These are phyloP conservation scores for Exserohilum turcica DNA, from an alignment of 2,329 filamentous ascomycete species.

Conservation along the genomic window DNA sequence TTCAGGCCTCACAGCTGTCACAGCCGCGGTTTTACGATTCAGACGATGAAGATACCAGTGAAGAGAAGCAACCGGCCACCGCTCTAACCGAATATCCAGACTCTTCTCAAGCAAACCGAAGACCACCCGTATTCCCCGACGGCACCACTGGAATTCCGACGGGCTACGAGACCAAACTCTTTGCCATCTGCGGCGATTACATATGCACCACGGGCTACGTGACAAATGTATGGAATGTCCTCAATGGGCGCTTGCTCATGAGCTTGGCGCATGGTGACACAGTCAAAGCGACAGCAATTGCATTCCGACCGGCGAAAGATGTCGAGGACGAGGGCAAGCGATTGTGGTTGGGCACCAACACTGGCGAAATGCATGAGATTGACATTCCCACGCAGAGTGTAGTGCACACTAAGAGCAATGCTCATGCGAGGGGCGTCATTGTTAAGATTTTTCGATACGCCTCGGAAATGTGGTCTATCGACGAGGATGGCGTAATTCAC, in stretches of 20 bases:
- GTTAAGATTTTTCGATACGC: conserved; percentile 84
- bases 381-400: conserved; percentile 78
- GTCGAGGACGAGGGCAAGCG: conserved; percentile 79
- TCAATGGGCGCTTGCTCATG: conserved; percentile 80
- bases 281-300: conserved; percentile 77
- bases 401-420: conserved; percentile 68
- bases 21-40: conserved; percentile 52
- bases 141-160: conserved; percentile 78
- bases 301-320: conserved; percentile 81
- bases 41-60: conserved; percentile 53
- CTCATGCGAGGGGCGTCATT: conserved; percentile 79
- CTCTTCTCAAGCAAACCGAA: conserved; percentile 79
- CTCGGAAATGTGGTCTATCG: conserved; percentile 91
- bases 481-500: conserved; percentile 83
- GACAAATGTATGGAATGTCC: conserved; percentile 85
- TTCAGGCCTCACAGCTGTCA: conserved; percentile 23
- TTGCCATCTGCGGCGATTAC: conserved; percentile 86
- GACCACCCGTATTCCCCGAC: conserved; percentile 75
- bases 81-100: conserved; percentile 75
- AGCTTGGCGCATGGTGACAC: conserved; percentile 84
- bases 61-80: conserved; percentile 58
- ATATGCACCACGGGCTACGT: conserved; percentile 86
- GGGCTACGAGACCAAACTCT: conserved; percentile 83
- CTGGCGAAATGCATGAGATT: conserved; percentile 86
- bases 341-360: conserved; percentile 88